Evolutionary conservation across 129 eudicot genomes (phyloP).

Genomic region (Escallonia rubra): DNA sequence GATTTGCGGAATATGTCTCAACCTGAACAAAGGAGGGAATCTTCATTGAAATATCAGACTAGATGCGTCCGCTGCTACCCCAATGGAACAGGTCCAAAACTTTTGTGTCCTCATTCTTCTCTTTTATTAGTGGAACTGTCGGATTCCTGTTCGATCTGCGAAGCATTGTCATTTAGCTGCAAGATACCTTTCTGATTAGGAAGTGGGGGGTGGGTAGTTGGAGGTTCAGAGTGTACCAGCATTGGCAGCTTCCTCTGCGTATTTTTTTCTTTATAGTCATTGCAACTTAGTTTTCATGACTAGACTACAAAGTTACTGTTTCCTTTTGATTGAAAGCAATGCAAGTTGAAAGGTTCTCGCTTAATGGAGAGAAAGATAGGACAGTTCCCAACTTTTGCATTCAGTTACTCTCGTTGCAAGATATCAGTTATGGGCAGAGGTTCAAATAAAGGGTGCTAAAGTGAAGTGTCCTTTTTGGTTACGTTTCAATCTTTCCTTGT

Average conservation of each 20-base stretch:
- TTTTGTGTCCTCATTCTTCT: background rate
- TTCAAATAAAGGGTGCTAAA: too few species aligned
- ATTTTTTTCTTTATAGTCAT: background rate
- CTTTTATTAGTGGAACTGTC: background rate
- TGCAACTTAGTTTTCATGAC: background rate
- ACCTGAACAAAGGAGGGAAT: constrained; percentile 88
- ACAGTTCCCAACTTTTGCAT: background rate
- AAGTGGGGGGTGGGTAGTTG: too few species aligned
- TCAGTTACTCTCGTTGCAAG: too few species aligned
- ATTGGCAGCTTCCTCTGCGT: too few species aligned
- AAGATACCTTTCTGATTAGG: too few species aligned
- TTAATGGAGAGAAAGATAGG: background rate
- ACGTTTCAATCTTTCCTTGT: too few species aligned
- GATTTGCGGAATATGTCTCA: constrained; percentile 94
- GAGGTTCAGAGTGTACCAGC: too few species aligned
- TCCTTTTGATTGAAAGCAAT: too few species aligned
- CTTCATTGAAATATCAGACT: constrained; percentile 90
- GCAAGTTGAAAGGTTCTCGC: background rate
- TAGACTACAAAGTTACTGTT: background rate
- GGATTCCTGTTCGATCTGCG: background rate
- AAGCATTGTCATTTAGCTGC: background rate
- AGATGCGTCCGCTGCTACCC: constrained; percentile 97
- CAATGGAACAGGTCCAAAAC: constrained; percentile 72
- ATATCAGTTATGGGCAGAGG: too few species aligned
- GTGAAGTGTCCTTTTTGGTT: too few species aligned